Percentiles rank a stretch among this genome's conserved stretches.
Evolutionary conservation across 2,329 filamentous ascomycete genomes (phyloP).

Genomic region (Penicillium aurantiogriseum): DNA sequence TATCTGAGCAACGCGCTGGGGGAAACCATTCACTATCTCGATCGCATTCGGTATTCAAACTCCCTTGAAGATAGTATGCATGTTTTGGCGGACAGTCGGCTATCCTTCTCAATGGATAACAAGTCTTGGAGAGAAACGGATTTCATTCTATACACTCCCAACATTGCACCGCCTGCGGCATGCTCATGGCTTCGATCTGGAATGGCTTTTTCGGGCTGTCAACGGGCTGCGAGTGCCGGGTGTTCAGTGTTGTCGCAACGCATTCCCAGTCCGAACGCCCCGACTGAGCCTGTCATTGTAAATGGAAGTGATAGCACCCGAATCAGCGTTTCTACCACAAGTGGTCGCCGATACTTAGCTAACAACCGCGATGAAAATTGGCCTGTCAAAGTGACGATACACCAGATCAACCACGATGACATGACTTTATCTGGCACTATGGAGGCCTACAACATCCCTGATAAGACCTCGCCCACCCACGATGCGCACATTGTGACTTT

Average conservation of each 20-base stretch:
- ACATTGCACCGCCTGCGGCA: conserved; percentile 50
- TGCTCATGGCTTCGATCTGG: conserved; percentile 64
- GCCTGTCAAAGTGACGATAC: conserved; percentile 66
- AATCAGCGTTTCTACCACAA: conserved; percentile 39
- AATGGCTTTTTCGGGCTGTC: conserved; percentile 60
- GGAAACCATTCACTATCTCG: conserved; percentile 61
- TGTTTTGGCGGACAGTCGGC: conserved; percentile 53
- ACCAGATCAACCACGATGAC: conserved; percentile 58
- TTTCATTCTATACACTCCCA: conserved; percentile 57
- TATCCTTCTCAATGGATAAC: conserved; percentile 52
- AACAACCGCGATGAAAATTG: conserved; percentile 56
- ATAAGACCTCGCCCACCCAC: conserved; percentile 45
- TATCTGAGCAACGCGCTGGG: conserved; percentile 47
- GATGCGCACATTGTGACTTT: conserved; percentile 61
- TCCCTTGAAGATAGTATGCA: conserved; percentile 56
- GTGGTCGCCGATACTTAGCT: conserved; percentile 38
- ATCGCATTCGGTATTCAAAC: conserved; percentile 54
- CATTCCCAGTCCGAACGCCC: conserved; percentile 24
- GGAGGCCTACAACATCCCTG: conserved; percentile 67
- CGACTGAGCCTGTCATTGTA: conserved; percentile 36
- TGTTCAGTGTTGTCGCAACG: conserved; percentile 33
- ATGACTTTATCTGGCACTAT: conserved; percentile 67
- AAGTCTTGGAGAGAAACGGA: conserved; percentile 54
- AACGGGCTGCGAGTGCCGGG: conserved; percentile 52
- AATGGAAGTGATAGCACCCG: conserved; percentile 36